Conservation (phyloP, 164 flowering plant species). For the Nelumbo lutea region DNA sequence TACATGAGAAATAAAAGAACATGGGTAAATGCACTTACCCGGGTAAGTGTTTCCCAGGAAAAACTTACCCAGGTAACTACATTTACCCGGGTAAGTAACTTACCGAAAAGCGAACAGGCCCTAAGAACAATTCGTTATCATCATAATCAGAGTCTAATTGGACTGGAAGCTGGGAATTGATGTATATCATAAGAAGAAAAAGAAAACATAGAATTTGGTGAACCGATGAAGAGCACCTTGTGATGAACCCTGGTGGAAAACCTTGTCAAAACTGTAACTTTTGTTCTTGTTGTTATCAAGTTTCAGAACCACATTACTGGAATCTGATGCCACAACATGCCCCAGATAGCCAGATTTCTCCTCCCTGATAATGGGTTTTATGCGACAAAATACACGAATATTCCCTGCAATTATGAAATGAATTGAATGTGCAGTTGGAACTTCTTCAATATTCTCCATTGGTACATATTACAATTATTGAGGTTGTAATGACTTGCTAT, state of each 20-base stretch:
- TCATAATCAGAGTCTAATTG: background rate
- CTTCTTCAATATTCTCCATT: background rate
- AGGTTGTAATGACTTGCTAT: background rate
- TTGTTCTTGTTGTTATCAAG: conserved; percentile 35
- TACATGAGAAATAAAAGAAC: no score
- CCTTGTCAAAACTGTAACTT: conserved; percentile 48
- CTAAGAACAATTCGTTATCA: no score
- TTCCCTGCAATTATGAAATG: conserved; percentile 36
- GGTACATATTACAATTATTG: background rate
- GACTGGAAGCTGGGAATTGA: background rate
- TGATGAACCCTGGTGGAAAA: conserved; percentile 48
- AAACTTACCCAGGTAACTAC: no score
- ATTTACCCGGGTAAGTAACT: no score
- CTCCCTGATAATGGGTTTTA: conserved; percentile 36
- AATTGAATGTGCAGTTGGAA: background rate
- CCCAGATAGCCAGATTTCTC: conserved; percentile 21
- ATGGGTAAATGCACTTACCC: no score
- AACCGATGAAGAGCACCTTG: conserved; percentile 39
- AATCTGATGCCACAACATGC: conserved; percentile 33
- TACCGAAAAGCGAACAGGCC: no score
- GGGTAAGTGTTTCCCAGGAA: no score
- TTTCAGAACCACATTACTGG: conserved; percentile 32
- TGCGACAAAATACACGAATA: conserved; percentile 57
- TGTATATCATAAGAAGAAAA: background rate
- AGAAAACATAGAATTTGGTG: background rate